A percentile compares a stretch with the other conserved stretches of the same genome.
These are phyloP conservation scores for Takakia lepidozioides DNA, from an alignment of 225 moss, liverwort and hornwort species.

Conservation along the genomic window DNA sequence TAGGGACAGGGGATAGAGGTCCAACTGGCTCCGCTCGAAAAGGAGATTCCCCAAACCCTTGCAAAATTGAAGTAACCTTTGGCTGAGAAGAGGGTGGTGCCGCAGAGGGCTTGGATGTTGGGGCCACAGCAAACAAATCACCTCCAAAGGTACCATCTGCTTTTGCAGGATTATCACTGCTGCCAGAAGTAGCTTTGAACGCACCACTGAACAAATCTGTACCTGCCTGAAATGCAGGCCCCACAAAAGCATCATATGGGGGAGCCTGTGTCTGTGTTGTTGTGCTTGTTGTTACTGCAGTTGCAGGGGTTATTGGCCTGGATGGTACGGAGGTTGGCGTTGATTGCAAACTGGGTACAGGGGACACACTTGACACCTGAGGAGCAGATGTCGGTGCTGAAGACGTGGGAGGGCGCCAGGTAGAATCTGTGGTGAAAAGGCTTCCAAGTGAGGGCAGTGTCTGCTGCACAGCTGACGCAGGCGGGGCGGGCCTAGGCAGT, in stretches of 20 bases:
- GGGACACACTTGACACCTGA: constrained; percentile 8
- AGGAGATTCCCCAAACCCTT: constrained; percentile 58
- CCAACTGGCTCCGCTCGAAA: constrained; percentile 42
- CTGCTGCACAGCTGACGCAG: constrained; percentile 38
- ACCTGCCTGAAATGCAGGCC: constrained; percentile 35
- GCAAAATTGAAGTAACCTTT: constrained; percentile 15
- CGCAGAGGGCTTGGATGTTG: constrained; percentile 14
- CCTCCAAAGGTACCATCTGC: constrained; percentile 28
- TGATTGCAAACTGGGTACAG: constrained; percentile 17
- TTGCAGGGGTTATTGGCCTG: constrained; percentile 12
- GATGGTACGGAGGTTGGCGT: constrained; percentile 17
- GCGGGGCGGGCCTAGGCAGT: constrained; percentile 19
- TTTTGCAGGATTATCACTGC: constrained; percentile 15
- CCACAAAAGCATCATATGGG: constrained; percentile 32
- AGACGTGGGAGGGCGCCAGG: neutral
- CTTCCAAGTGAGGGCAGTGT: constrained; percentile 28
- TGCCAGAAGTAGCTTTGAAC: constrained; percentile 30
- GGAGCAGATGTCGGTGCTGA: constrained; percentile 1
- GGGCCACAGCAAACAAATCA: constrained; percentile 31
- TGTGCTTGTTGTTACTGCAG: constrained; percentile 19
- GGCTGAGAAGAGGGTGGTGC: constrained; percentile 10
- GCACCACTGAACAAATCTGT: constrained; percentile 53
- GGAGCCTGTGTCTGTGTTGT: constrained; percentile 4
- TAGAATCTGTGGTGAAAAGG: constrained; percentile 18
- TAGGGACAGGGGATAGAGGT: constrained; percentile 21